Conservation (phyloP, 805 yeast genomes). For the Yarrowia sp. region DNA sequence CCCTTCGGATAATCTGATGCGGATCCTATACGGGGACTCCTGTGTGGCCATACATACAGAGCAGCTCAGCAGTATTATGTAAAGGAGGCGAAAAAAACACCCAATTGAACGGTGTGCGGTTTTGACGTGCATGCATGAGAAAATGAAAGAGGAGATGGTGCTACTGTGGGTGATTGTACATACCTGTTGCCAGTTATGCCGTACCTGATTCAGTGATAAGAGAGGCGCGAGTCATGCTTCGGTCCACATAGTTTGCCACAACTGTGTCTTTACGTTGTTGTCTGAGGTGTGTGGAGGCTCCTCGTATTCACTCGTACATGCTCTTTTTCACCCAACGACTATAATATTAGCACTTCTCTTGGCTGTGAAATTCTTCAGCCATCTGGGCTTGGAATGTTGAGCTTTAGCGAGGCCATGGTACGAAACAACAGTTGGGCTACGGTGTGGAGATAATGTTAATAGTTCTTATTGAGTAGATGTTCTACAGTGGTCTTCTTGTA, state of each 20-base stretch:
- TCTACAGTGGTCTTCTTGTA: too few species aligned
- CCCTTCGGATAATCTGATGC: too few species aligned
- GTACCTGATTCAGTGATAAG: too few species aligned
- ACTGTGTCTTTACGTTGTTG: too few species aligned
- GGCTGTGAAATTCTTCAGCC: not conserved
- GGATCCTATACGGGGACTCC: not conserved
- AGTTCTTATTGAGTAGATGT: not conserved
- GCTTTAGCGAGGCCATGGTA: not conserved
- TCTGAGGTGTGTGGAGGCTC: too few species aligned
- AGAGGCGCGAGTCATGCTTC: too few species aligned
- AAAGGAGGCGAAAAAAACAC: not conserved
- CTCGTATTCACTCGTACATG: too few species aligned
- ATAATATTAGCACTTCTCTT: not conserved
- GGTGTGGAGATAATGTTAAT: not conserved
- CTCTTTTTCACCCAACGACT: not conserved
- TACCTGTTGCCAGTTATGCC: too few species aligned
- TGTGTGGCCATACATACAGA: not conserved
- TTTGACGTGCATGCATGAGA: conserved; percentile 13
- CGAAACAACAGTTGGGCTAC: conserved; percentile 2
- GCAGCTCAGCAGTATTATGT: not conserved
- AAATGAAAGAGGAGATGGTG: too few species aligned
- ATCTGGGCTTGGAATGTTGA: conserved; percentile 2
- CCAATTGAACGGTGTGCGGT: conserved; percentile 12
- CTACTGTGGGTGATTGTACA: too few species aligned
- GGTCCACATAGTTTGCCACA: too few species aligned